These are phyloP conservation scores for Combretum micranthum DNA, from an alignment of 345 rosid species.

Conservation along the genomic window DNA sequence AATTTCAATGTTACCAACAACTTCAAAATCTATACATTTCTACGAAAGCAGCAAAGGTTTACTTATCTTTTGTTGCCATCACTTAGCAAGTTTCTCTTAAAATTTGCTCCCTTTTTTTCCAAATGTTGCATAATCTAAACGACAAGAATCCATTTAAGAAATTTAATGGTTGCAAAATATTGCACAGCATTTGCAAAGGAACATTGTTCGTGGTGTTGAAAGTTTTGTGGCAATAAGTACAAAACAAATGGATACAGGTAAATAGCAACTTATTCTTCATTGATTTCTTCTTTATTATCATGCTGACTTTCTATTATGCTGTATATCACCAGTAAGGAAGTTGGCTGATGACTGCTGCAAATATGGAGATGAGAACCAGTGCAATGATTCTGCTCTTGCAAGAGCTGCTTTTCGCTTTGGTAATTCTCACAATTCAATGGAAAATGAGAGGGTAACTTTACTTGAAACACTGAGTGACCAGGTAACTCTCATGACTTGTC, in stretches of 20 bases:
- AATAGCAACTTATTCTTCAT: conserved; percentile 8
- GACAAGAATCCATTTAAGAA: conserved; percentile 3
- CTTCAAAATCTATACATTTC: conserved; percentile 75
- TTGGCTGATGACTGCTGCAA: conserved; percentile 79
- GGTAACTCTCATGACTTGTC: conserved; percentile 31
- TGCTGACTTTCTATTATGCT: conserved; percentile 9
- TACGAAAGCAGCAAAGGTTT: conserved; percentile 78
- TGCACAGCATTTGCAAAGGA: conserved; percentile 81
- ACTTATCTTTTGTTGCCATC: neutral
- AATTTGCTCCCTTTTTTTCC: neutral
- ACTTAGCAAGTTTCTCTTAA: neutral
- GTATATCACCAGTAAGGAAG: conserved; percentile 43
- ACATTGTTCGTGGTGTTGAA: conserved; percentile 74
- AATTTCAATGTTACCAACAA: conserved; percentile 62
- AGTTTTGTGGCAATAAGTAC: conserved; percentile 54
- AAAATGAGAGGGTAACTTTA: conserved; percentile 58
- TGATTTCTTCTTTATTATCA: conserved; percentile 2
- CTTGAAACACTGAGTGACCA: conserved; percentile 55
- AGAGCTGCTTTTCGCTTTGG: conserved; percentile 67
- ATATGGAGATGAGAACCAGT: conserved; percentile 53
- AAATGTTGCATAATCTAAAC: neutral
- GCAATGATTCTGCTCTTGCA: conserved; percentile 34
- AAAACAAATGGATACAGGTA: conserved; percentile 77
- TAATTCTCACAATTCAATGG: conserved; percentile 60
- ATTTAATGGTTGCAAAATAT: conserved; percentile 8